These are phyloP conservation scores for Lasiosphaeris hirsuta DNA, from an alignment of 495 filamentous ascomycete genomes.

Conservation along the genomic window DNA sequence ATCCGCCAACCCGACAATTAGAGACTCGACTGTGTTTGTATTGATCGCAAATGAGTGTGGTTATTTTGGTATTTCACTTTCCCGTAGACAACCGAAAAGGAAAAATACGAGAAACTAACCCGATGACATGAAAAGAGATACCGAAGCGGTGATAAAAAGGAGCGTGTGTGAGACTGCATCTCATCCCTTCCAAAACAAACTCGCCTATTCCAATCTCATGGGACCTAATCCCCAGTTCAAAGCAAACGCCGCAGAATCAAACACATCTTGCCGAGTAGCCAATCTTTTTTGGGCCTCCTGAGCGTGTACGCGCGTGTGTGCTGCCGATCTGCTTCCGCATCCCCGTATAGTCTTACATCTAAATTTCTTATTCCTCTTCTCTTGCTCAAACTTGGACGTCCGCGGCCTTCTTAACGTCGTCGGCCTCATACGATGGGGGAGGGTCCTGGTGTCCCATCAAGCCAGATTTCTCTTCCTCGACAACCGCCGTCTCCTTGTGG, in stretches of 20 bases:
- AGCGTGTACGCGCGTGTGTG: neutral
- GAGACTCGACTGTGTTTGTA: conserved; percentile 3
- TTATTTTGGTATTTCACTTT: conserved; percentile 19
- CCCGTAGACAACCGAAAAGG: conserved; percentile 18
- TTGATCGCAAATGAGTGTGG: conserved; percentile 29
- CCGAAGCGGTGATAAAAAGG: neutral
- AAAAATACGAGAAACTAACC: conserved; percentile 15
- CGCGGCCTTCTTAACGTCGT: conserved; percentile 14
- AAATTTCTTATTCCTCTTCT: neutral
- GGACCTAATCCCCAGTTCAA: too few relatives aligned
- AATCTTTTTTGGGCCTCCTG: neutral
- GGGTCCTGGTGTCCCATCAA: conserved; percentile 40
- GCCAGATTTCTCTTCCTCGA: conserved; percentile 42
- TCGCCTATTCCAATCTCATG: neutral
- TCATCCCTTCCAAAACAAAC: neutral
- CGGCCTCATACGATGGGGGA: conserved; percentile 39
- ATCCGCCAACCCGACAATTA: too few relatives aligned
- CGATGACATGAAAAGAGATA: neutral
- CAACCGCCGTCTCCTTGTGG: conserved; percentile 26
- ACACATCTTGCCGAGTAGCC: too few relatives aligned
- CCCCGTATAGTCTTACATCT: neutral
- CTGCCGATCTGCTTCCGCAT: neutral
- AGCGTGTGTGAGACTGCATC: neutral
- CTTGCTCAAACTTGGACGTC: conserved; percentile 16
- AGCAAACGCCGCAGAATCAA: neutral